A percentile compares a stretch with the other conserved stretches of the same genome.
These are phyloP conservation scores for Wickerhamiella spandovensis DNA, from an alignment of 805 yeast genomes.

Conservation along the genomic window DNA sequence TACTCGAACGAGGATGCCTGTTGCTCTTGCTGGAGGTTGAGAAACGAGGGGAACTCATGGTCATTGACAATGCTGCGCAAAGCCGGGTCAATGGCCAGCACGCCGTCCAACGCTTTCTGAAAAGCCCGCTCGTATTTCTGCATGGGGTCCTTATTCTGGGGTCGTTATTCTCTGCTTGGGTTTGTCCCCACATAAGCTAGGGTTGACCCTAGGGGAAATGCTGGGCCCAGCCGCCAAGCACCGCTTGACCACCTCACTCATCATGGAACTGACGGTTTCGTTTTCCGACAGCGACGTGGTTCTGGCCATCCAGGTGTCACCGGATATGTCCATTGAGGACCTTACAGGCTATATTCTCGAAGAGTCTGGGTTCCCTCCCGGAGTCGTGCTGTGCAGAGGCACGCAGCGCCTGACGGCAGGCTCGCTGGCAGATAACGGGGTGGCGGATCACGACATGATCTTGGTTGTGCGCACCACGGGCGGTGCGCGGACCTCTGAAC, in stretches of 20 bases:
- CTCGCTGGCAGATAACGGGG: conserved; percentile 34
- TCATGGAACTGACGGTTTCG: conserved; percentile 41
- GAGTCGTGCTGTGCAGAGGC: conserved; percentile 39
- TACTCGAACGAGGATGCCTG: conserved; percentile 15
- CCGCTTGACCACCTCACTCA: not conserved
- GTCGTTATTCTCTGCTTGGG: too few species aligned
- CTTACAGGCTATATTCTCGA: conserved; percentile 60
- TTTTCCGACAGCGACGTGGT: conserved; percentile 37
- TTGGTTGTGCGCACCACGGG: conserved; percentile 10
- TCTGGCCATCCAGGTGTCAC: conserved; percentile 48
- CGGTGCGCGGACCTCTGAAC: too few species aligned
- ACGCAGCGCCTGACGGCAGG: conserved; percentile 26
- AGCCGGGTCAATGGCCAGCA: conserved; percentile 15
- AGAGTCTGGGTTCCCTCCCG: conserved; percentile 40
- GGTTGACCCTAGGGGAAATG: too few species aligned
- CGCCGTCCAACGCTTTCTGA: conserved; percentile 10
- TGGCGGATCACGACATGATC: conserved; percentile 48
- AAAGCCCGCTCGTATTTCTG: conserved; percentile 7
- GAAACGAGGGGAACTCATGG: conserved; percentile 14
- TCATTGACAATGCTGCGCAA: conserved; percentile 7
- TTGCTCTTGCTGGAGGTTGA: not conserved
- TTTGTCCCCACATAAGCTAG: too few species aligned
- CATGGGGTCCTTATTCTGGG: too few species aligned
- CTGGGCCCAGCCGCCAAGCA: not conserved
- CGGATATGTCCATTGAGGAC: conserved; percentile 50